These are phyloP conservation scores for Rutstroemia sp. DNA, from an alignment of 2,329 filamentous ascomycete species.

Conservation along the genomic window DNA sequence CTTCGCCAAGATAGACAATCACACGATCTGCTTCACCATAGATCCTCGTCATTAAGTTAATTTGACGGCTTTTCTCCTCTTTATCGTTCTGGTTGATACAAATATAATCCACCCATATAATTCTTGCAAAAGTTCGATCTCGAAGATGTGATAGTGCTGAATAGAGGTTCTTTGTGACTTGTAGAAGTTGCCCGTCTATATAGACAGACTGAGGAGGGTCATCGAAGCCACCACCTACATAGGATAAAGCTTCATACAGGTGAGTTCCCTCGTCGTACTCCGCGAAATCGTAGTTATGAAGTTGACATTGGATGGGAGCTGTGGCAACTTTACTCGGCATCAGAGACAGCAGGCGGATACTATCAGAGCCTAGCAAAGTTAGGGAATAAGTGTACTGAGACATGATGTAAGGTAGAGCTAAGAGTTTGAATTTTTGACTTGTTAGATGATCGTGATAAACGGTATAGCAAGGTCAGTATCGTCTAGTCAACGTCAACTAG, in stretches of 20 bases:
- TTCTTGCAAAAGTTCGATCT: background rate
- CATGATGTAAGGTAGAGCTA: background rate
- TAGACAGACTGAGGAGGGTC: background rate
- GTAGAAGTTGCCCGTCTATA: background rate
- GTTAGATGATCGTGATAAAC: too few species aligned
- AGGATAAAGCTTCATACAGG: background rate
- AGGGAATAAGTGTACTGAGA: background rate
- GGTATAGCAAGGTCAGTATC: too few species aligned
- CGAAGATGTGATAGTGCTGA: background rate
- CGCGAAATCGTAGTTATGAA: background rate
- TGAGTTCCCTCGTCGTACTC: too few species aligned
- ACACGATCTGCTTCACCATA: fast-evolving
- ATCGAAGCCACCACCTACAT: background rate
- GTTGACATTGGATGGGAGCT: background rate
- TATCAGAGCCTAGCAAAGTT: background rate
- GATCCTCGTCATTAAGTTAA: background rate
- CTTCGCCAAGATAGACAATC: background rate
- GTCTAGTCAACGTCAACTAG: too few species aligned
- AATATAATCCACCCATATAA: background rate
- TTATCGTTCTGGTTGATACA: background rate
- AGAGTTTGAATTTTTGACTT: too few species aligned
- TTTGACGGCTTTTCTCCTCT: background rate
- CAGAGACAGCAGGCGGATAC: background rate
- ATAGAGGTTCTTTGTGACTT: background rate
- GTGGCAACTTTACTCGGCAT: background rate